Conservation (phyloP, 306 rosid genomes). For the Sicyos baderoa region DNA sequence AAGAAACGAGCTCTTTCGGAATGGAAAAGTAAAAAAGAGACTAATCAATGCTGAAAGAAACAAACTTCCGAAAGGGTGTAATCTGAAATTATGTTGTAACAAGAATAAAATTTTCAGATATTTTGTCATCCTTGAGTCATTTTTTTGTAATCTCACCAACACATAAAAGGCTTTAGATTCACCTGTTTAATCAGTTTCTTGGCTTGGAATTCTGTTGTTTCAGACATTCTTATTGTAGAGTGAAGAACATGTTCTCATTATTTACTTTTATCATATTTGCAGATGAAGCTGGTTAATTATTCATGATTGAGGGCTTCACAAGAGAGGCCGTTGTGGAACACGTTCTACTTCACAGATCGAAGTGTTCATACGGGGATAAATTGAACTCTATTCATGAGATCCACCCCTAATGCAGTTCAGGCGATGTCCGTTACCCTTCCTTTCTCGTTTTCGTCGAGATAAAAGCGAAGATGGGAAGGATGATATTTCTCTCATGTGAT, state of each 20-base stretch:
- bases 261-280: slow-evolving; percentile 26
- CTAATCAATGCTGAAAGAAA: too few relatives aligned
- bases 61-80: background rate
- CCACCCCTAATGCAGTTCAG: slow-evolving; percentile 15
- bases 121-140: background rate
- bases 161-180: too few relatives aligned
- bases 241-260: background rate
- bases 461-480: slow-evolving; percentile 37
- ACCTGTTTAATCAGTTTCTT: background rate
- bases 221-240: background rate
- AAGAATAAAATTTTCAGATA: background rate
- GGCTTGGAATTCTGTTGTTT: slow-evolving; percentile 1
- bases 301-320: slow-evolving; percentile 42
- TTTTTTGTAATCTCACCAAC: background rate
- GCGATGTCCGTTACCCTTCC: slow-evolving; percentile 12
- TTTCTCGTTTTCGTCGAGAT: background rate
- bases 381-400: slow-evolving; percentile 11
- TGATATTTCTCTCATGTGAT: slow-evolving; percentile 33
- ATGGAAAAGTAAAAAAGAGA: background rate
- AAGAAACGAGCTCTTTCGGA: background rate
- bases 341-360: slow-evolving; percentile 6
- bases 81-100: background rate
- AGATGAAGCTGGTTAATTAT: slow-evolving; percentile 53
- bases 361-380: slow-evolving; percentile 10
- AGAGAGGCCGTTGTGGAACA: slow-evolving; percentile 35